Conservation (phyloP, 108 stramenopile species). For the Nannochloropsis oceanica region DNA sequence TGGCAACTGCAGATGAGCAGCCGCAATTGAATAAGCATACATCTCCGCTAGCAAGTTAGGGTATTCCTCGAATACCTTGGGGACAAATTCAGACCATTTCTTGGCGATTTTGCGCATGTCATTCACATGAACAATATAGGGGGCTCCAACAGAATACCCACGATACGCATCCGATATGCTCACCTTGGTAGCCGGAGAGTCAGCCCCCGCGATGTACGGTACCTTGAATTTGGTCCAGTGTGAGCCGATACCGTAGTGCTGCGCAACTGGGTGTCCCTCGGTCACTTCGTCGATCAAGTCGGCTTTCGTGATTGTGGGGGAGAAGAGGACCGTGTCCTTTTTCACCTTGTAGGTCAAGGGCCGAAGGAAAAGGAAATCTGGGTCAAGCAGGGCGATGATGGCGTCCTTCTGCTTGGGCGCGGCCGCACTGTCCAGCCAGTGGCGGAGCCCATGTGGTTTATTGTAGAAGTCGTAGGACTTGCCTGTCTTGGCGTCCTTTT, state of each 20-base stretch:
- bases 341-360: slow-evolving; percentile 45
- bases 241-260: slow-evolving; percentile 63
- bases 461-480: slow-evolving; percentile 30
- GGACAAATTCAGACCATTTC: slow-evolving; percentile 60
- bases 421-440: slow-evolving; percentile 20
- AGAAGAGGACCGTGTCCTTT: slow-evolving; percentile 40
- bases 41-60: slow-evolving; percentile 39
- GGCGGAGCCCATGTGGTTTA: slow-evolving; percentile 30
- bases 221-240: slow-evolving; percentile 58
- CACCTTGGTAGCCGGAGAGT: slow-evolving; percentile 34
- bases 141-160: slow-evolving; percentile 69
- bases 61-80: slow-evolving; percentile 48
- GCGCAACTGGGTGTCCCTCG: slow-evolving; percentile 63
- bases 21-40: slow-evolving; percentile 62
- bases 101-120: slow-evolving; percentile 60
- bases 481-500: slow-evolving; percentile 10
- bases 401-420: slow-evolving; percentile 37
- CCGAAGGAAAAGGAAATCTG: slow-evolving; percentile 74
- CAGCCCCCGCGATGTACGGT: slow-evolving; percentile 45
- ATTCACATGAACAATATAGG: slow-evolving; percentile 62
- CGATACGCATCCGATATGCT: slow-evolving; percentile 36
- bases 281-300: slow-evolving; percentile 30
- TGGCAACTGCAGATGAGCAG: slow-evolving; percentile 54
- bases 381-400: slow-evolving; percentile 78
- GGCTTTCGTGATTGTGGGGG: background rate